A percentile compares a stretch with the other conserved stretches of the same genome.
phyloP scores from a whole-genome alignment of 129 eudicot species.

The Centaurea solstitialis region DNA sequence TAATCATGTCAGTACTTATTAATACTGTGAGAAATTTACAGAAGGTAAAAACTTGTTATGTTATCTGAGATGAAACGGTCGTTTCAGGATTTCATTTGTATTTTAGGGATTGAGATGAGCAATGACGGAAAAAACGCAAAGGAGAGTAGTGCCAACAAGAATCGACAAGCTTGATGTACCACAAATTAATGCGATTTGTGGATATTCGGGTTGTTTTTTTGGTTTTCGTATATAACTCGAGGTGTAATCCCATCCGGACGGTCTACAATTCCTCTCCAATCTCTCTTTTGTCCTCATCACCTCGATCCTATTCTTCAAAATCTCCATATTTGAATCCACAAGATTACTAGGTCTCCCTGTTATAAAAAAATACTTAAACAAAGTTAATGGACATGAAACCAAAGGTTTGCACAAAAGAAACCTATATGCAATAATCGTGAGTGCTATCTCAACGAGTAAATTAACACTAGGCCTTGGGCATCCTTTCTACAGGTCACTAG shows the following conservation, averaged over 20 bases:
- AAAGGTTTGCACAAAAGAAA: not conserved
- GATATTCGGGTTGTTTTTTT: constrained; percentile 12
- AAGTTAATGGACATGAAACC: not conserved
- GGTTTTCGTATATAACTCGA: constrained; percentile 18
- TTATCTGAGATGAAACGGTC: not conserved
- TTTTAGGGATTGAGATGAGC: constrained; percentile 34
- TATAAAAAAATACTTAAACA: not conserved
- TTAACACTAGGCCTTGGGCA: no score
- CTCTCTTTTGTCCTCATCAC: constrained; percentile 32
- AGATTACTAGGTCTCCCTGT: constrained; percentile 37
- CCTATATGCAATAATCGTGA: not conserved
- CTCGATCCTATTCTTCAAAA: constrained; percentile 37
- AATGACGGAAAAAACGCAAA: constrained; percentile 39
- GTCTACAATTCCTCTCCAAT: constrained; percentile 23
- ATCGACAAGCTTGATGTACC: constrained; percentile 40
- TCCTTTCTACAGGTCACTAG: no score
- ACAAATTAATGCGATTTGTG: constrained; percentile 23
- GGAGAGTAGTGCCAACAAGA: constrained; percentile 22
- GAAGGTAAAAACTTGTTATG: not conserved
- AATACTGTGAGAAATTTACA: not conserved
- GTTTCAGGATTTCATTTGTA: not conserved
- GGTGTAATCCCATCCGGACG: constrained; percentile 27
- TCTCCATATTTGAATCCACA: constrained; percentile 35
- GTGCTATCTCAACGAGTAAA: not conserved
- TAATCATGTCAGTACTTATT: not conserved